Evolutionary conservation across 2,329 filamentous ascomycete genomes (phyloP), one percentile per base, ranked within the genome.

Genomic region (Periconia sp.): DNA sequence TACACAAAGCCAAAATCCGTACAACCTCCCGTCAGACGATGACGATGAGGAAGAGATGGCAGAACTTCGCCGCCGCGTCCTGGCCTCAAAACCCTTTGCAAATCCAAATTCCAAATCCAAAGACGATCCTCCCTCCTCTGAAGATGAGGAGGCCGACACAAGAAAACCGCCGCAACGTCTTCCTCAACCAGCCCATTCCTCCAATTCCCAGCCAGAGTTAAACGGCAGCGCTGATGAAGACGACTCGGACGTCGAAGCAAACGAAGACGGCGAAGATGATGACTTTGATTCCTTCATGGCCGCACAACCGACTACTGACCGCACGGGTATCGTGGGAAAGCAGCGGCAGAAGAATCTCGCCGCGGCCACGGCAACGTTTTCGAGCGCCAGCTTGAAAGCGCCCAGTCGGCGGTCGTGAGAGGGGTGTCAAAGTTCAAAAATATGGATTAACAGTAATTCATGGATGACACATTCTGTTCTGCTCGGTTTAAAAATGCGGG

Each of bases 231-330:
- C 90, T 52, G 84, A 85, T 0, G 85, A 90, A 49, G 83, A 83
- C 2, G 85, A 89, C 66, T 86, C 89, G 55, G 49, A 50, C 18
- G 53, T 20, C 2, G 50, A 53, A 17, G 63, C 87, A 3, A 89
- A 91, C 2, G 13, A 14, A 13, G 33, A 37, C 33, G 89, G 91
- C 18, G 82, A 78, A 10, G 85, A 80, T 1, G 83, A 85, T 15
- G 88, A 94, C 47, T 96, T 97, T 68, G 93, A 97, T 68, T 88
- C 88, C 61, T 95, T 99, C 73, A 96, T 97, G 68, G 86, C 92
- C 63, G 93, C 94, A 0, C 93, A 91, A 2, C 91, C 91, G 0
- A 85, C 95, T 17, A 97, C 92, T 0, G 93, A 97, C 71, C 85
- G 88, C 50, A 90, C 89, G 13, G 93, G 93, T 0, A 87, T 89